Conservation (phyloP, 2,329 filamentous ascomycete genomes). For the Mycosphaerella sp. region DNA sequence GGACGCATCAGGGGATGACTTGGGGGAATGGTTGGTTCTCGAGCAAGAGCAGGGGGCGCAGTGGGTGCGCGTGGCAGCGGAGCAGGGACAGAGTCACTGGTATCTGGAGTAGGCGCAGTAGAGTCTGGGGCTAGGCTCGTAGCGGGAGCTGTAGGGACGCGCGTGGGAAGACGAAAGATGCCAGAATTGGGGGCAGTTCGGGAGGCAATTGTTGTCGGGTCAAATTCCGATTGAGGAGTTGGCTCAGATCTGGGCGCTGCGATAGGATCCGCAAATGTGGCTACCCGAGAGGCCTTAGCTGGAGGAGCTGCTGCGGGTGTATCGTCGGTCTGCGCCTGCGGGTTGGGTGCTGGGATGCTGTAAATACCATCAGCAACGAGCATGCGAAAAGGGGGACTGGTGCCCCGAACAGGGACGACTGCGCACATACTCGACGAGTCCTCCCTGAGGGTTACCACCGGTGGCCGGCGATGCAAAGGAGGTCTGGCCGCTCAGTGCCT, state of each 20-base stretch:
- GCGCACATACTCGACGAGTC: background rate
- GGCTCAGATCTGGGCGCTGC: background rate
- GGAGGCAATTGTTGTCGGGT: conserved; percentile 5
- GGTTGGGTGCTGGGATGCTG: background rate
- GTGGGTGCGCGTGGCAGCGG: conserved; percentile 4
- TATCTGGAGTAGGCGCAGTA: background rate
- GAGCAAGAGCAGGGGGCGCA: conserved; percentile 8
- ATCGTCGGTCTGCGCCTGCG: background rate
- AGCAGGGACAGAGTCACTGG: conserved; percentile 1
- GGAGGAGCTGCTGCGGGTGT: conserved; percentile 5
- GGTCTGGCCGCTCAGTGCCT: conserved; percentile 11
- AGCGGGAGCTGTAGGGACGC: conserved; percentile 2
- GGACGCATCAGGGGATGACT: conserved; percentile 15
- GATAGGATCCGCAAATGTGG: conserved; percentile 1
- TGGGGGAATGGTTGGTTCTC: conserved; percentile 1
- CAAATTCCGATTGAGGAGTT: background rate
- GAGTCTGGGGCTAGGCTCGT: too few species aligned
- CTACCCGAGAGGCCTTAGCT: conserved; percentile 2
- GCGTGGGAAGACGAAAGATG: background rate
- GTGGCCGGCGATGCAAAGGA: background rate
- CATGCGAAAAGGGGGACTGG: background rate
- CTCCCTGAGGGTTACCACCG: background rate
- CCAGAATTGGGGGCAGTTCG: background rate
- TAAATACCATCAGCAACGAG: background rate
- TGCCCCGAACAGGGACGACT: too few species aligned